A percentile compares a stretch with the other conserved stretches of the same genome.
Evolutionary conservation across 768 basidiomycete species (phyloP).

Genomic region (Steccherinum ochraceum): DNA sequence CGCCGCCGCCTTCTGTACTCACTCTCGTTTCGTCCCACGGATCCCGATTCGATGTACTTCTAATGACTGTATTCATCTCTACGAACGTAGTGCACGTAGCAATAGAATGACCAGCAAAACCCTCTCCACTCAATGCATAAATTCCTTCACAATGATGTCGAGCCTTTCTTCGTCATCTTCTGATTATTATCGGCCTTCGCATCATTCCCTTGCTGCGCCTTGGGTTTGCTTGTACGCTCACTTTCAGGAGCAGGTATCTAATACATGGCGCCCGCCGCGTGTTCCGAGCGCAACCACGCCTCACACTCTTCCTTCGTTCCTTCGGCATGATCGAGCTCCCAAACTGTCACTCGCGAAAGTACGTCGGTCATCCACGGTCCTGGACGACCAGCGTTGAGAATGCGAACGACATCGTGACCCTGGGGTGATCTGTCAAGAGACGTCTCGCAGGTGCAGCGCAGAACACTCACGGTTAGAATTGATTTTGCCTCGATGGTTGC

Average conservation of each 20-base stretch:
- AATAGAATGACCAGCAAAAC: too few species aligned
- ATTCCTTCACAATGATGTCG: too few species aligned
- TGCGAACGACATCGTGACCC: slow-evolving; percentile 62
- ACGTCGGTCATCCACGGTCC: slow-evolving; percentile 69
- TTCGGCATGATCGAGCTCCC: slow-evolving; percentile 79
- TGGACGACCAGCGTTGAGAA: slow-evolving; percentile 47
- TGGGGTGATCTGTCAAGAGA: slow-evolving; percentile 26
- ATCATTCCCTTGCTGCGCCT: not conserved
- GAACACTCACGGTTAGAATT: slow-evolving; percentile 66
- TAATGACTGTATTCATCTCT: too few species aligned
- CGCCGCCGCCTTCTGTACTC: too few species aligned
- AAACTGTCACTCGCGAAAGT: slow-evolving; percentile 64
- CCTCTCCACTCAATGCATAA: too few species aligned
- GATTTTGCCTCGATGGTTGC: slow-evolving; percentile 61
- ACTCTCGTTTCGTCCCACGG: too few species aligned
- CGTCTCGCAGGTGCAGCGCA: too few species aligned
- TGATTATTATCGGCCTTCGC: not conserved
- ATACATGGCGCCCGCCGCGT: slow-evolving; percentile 36
- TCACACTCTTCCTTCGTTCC: slow-evolving; percentile 61
- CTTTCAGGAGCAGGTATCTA: too few species aligned
- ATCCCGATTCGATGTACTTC: too few species aligned
- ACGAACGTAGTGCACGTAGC: too few species aligned
- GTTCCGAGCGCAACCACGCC: slow-evolving; percentile 60
- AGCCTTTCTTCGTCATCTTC: not conserved
- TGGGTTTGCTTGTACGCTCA: too few species aligned